phyloP scores from a whole-genome alignment of 306 rosid genomes.

The Crataegus laevigata region DNA sequence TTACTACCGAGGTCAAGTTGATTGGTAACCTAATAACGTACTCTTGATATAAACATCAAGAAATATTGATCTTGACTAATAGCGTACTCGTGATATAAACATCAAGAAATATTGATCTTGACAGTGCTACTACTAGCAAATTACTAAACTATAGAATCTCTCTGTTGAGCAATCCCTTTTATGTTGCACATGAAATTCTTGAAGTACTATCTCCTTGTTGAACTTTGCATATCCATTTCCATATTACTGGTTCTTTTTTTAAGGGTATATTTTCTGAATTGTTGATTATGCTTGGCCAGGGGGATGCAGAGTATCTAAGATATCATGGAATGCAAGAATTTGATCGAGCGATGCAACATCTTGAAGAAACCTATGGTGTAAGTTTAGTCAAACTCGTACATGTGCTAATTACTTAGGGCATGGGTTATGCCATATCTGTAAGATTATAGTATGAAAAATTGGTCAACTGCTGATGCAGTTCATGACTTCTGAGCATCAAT shows the following conservation, averaged over 20 bases:
- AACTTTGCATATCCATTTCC: background rate
- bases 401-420: background rate
- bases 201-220: background rate
- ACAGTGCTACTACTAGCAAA: background rate
- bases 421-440: background rate
- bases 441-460: background rate
- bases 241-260: background rate
- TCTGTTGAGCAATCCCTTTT: background rate
- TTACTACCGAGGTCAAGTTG: background rate
- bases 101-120: background rate
- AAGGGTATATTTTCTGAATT: background rate
- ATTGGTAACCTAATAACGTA: background rate
- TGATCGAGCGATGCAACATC: conserved; percentile 93
- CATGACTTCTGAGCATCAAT: conserved; percentile 85
- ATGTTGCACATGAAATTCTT: background rate
- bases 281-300: conserved; percentile 43
- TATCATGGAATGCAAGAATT: conserved; percentile 91
- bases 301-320: conserved; percentile 72
- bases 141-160: background rate
- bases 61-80: background rate
- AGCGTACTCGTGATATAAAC: background rate
- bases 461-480: conserved; percentile 54
- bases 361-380: conserved; percentile 83
- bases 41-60: background rate
- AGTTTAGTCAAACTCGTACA: conserved; percentile 21